phyloP scores from a whole-genome alignment of 2,329 filamentous ascomycete species.

The Fusarium denticulatum region DNA sequence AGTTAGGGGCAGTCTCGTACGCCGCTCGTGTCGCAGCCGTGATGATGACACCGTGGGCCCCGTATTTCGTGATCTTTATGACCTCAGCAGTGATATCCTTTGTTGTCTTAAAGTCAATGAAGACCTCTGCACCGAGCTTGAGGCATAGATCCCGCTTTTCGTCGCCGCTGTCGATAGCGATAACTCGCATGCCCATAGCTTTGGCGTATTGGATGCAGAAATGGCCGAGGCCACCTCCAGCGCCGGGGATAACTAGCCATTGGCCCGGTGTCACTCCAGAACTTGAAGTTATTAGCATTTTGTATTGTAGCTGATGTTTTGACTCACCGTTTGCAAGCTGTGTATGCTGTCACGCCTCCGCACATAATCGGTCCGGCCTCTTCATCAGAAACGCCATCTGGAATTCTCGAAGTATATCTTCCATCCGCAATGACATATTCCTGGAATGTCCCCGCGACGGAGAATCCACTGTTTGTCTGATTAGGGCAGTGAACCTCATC shows the following conservation, averaged over 20 bases:
- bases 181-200: conserved; percentile 82
- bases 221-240: conserved; percentile 81
- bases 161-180: conserved; percentile 82
- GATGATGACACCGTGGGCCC: conserved; percentile 85
- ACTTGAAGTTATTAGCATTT: not conserved
- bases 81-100: conserved; percentile 84
- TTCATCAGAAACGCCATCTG: conserved; percentile 77
- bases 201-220: conserved; percentile 84
- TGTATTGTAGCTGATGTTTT: accelerated
- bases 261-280: conserved; percentile 77
- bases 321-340: conserved; percentile 75
- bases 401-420: conserved; percentile 79
- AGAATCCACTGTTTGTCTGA: conserved; percentile 83
- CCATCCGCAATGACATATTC: conserved; percentile 88
- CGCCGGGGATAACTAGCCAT: conserved; percentile 82
- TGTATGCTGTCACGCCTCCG: conserved; percentile 85
- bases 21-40: conserved; percentile 86
- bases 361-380: conserved; percentile 81
- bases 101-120: conserved; percentile 79
- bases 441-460: conserved; percentile 89
- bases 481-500: conserved; percentile 84
- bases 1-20: conserved; percentile 91
- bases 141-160: conserved; percentile 78
- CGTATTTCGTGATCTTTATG: conserved; percentile 74
- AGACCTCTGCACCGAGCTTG: conserved; percentile 74